Percentiles rank a stretch among this genome's conserved stretches.
phyloP scores from a whole-genome alignment of 768 basidiomycete species.

The Lanmaoa pseudosensibilis region DNA sequence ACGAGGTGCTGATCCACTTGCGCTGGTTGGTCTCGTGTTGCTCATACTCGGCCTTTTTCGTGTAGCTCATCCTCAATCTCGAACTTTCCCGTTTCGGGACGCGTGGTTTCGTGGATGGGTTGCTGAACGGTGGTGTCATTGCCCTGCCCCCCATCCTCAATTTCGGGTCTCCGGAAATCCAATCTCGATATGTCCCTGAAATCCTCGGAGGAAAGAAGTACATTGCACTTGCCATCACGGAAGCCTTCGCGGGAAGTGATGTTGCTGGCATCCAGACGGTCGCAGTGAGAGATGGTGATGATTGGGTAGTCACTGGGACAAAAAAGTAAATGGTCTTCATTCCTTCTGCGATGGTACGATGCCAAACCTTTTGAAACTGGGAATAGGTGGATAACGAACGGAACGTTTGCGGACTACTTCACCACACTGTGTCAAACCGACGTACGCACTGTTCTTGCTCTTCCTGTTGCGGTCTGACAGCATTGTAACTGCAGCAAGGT shows the following conservation, averaged over 20 bases:
- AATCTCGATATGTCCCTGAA: constrained; percentile 68
- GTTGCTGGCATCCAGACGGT: constrained; percentile 83
- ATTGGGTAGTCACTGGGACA: constrained; percentile 89
- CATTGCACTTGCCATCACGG: constrained; percentile 87
- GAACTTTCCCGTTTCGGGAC: constrained; percentile 84
- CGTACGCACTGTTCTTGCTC: constrained; percentile 33
- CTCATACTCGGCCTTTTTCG: neutral
- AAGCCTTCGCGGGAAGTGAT: constrained; percentile 91
- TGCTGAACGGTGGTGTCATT: constrained; percentile 80
- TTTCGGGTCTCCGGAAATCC: constrained; percentile 75
- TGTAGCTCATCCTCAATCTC: constrained; percentile 71
- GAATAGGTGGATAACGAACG: constrained; percentile 86
- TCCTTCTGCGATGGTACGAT: neutral
- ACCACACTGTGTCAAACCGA: constrained; percentile 77
- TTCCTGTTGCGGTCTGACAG: constrained; percentile 3
- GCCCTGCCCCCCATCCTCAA: constrained; percentile 90
- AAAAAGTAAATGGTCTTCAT: constrained; percentile 66
- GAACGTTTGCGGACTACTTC: constrained; percentile 82
- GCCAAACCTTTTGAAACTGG: neutral
- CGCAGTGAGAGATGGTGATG: constrained; percentile 79
- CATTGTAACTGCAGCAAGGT: constrained; percentile 47
- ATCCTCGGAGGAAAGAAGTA: constrained; percentile 78
- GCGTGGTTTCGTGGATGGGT: constrained; percentile 84
- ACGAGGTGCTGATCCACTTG: constrained; percentile 56
- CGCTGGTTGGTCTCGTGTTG: neutral